A percentile compares a stretch with the other conserved stretches of the same genome.
Conservation (phyloP, 108 stramenopile genomes). For the Conticribra guillardii region DNA sequence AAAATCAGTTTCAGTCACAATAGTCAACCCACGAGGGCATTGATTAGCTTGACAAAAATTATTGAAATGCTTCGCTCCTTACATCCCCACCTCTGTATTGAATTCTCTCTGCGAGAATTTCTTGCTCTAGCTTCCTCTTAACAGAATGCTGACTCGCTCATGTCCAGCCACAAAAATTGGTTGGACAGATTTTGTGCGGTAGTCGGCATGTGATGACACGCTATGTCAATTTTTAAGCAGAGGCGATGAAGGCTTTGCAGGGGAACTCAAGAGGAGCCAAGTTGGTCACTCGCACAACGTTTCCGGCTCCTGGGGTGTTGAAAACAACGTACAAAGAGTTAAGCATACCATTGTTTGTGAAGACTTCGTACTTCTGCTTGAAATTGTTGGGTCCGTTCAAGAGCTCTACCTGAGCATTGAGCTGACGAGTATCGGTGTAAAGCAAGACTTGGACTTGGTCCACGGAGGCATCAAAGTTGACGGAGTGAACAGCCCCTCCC, state of each 20-base stretch:
- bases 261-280: conserved; percentile 62
- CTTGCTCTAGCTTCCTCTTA: neutral
- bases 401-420: conserved; percentile 57
- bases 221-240: conserved; percentile 25
- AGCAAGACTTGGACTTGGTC: conserved; percentile 54
- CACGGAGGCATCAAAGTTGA: conserved; percentile 54
- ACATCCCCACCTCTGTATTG: neutral
- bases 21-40: neutral
- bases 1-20: neutral
- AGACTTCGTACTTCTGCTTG: conserved; percentile 61
- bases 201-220: neutral
- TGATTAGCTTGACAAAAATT: neutral
- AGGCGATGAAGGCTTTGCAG: conserved; percentile 57
- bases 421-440: conserved; percentile 57
- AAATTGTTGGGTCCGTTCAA: conserved; percentile 62
- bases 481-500: conserved; percentile 56
- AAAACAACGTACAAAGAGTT: conserved; percentile 58
- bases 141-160: neutral
- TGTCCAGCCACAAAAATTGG: neutral
- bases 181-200: neutral
- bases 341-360: conserved; percentile 57
- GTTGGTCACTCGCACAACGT: conserved; percentile 57
- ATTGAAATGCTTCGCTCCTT: neutral
- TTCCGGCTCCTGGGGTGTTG: conserved; percentile 58
- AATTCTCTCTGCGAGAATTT: neutral